Evolutionary conservation across 2,329 filamentous ascomycete genomes (phyloP), one percentile per base, ranked within the genome.

Genomic region (Esteya vermicola): DNA sequence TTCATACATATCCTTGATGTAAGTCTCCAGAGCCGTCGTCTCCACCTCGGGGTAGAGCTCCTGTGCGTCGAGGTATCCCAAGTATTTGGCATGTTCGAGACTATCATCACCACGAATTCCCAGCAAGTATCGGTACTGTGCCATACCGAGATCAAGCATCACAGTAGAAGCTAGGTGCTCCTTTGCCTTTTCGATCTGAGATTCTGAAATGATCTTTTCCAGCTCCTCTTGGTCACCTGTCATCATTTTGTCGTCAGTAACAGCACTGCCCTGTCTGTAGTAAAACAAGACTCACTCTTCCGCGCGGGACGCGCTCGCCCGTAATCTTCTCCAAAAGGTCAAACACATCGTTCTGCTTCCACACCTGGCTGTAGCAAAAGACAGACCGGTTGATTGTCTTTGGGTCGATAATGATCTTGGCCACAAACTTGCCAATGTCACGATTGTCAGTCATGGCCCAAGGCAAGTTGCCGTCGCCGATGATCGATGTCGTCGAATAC

Each of bases 341-440:
- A 36, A 59, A 62, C 5, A 72, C 61, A 38, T 72, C 48, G 38
- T 67, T 67, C 48, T 64, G 58, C 1, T 59, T 61, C 39, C 57
- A 49, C 2, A 67, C 52, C 33, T 70, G 63, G 42, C 59, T 62
- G 46, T 67, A 70, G 5, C 59, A 59, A 38, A 70, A 61, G 3
- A 75, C 64, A 39, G 54, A 59, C 47, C 62, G 61, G 54, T 75
- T 75, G 35, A 75, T 41, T 4, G 72, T 75, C 12, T 68, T 53
- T 4, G 60, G 55, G 43, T 75, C 72, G 2, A 51, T 48, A 26
- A 75, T 62, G 45, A 76, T 68, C 16, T 54, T 51, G 1, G 66
- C 69, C 9, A 70, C 61, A 43, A 64, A 73, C 34, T 51, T 54
- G 5, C 72, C 72, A 39, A 75, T 60, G 45, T 76, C 72, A n/a